phyloP scores from a whole-genome alignment of 2,329 filamentous ascomycete species.

The Phialophora expanda region DNA sequence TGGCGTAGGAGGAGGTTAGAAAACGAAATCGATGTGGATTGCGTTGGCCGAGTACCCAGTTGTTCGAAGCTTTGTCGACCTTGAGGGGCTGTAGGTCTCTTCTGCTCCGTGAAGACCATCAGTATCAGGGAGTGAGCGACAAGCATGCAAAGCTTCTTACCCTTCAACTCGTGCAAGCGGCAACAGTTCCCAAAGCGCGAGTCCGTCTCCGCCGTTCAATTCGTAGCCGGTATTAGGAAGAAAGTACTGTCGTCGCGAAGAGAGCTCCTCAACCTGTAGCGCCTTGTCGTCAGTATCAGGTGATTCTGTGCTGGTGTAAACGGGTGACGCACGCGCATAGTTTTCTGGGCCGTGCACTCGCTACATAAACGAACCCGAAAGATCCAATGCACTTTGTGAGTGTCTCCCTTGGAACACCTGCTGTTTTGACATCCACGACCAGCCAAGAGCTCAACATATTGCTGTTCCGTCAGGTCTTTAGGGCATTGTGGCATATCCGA shows the following conservation, averaged over 20 bases:
- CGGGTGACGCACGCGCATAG: slow-evolving; percentile 24
- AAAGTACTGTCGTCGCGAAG: slow-evolving; percentile 18
- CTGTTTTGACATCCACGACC: slow-evolving; percentile 38
- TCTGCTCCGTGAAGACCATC: slow-evolving; percentile 6
- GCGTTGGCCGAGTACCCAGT: slow-evolving; percentile 16
- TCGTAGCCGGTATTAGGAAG: slow-evolving; percentile 9
- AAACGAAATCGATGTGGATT: slow-evolving; percentile 27
- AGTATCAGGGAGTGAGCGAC: slow-evolving; percentile 4
- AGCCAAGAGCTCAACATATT: slow-evolving; percentile 37
- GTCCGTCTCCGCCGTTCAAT: neutral
- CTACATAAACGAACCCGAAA: slow-evolving; percentile 37
- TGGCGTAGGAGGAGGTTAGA: slow-evolving; percentile 29
- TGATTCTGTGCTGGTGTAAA: neutral
- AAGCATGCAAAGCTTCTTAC: slow-evolving; percentile 17
- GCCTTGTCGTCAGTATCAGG: slow-evolving; percentile 1
- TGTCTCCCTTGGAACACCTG: slow-evolving; percentile 30
- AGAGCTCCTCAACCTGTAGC: slow-evolving; percentile 30
- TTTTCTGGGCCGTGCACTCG: slow-evolving; percentile 34
- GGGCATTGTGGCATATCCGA: slow-evolving; percentile 35
- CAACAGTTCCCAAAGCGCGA: slow-evolving; percentile 28
- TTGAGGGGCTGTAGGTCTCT: slow-evolving; percentile 24
- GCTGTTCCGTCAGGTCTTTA: slow-evolving; percentile 33
- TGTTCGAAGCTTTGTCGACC: slow-evolving; percentile 19
- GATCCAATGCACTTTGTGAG: slow-evolving; percentile 36
- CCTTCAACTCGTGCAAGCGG: slow-evolving; percentile 31